Conservation (phyloP, 208 protist species). For the Wallacemonas sp. region DNA sequence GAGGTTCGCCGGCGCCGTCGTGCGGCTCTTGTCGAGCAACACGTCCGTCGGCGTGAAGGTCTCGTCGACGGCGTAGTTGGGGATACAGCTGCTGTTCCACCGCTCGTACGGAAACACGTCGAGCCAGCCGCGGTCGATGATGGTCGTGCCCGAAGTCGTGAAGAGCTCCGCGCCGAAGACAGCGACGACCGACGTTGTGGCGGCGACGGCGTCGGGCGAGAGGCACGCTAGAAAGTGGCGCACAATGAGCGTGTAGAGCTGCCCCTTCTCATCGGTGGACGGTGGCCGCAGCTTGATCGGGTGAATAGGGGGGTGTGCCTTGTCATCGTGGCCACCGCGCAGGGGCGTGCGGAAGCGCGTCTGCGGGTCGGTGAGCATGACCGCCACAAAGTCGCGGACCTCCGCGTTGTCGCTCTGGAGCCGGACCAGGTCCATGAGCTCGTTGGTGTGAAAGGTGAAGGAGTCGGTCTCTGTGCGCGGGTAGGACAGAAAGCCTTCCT, state of each 20-base stretch:
- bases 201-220: conserved; percentile 90
- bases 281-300: conserved; percentile 85
- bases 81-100: conserved; percentile 91
- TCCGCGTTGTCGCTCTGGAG: conserved; percentile 65
- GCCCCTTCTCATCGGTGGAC: conserved; percentile 48
- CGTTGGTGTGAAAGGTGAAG: conserved; percentile 89
- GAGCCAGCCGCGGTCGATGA: conserved; percentile 94
- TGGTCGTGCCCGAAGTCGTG: conserved; percentile 83
- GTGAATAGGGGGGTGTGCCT: conserved; percentile 99
- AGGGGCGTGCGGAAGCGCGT: conserved; percentile 91
- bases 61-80: conserved; percentile 91
- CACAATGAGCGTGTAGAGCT: conserved; percentile 96
- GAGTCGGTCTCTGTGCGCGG: conserved; percentile 98
- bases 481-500: conserved; percentile 95
- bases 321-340: conserved; percentile 95
- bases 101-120: conserved; percentile 92
- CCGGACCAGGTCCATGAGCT: conserved; percentile 80
- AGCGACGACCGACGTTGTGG: conserved; percentile 85
- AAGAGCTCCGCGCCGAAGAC: conserved; percentile 86
- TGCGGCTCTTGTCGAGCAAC: conserved; percentile 77
- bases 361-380: conserved; percentile 53
- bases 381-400: conserved; percentile 55
- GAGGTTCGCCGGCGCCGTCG: conserved; percentile 92
- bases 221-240: conserved; percentile 98
- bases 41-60: conserved; percentile 87